These are phyloP conservation scores for Chrysoporthe puriensis DNA, from an alignment of 2,329 filamentous ascomycete species.

Conservation along the genomic window DNA sequence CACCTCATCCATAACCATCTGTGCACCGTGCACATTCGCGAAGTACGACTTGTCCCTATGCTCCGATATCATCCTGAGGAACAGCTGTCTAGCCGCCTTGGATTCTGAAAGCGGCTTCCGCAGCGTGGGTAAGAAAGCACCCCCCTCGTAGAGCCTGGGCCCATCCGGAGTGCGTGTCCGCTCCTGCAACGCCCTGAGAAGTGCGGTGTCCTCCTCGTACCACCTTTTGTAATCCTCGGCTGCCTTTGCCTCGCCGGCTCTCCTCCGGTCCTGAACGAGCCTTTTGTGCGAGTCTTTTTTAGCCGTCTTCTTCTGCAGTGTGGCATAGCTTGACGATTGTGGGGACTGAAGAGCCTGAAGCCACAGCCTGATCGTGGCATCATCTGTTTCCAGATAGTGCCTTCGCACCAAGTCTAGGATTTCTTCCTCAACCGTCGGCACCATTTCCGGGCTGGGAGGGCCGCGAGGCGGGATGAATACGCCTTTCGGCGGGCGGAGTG, in stretches of 20 bases:
- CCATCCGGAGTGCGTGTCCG: neutral
- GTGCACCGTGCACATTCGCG: neutral
- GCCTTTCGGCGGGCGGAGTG: neutral
- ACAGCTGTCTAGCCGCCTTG: neutral
- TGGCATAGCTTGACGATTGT: slow-evolving; percentile 13
- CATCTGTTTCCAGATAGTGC: slow-evolving; percentile 34
- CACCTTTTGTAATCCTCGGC: slow-evolving; percentile 18
- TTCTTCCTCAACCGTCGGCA: slow-evolving; percentile 25
- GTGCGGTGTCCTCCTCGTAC: slow-evolving; percentile 14
- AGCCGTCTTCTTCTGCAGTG: slow-evolving; percentile 8
- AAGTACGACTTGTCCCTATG: neutral
- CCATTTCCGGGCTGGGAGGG: neutral
- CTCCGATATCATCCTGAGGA: neutral
- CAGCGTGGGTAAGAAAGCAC: slow-evolving; percentile 5
- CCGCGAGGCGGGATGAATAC: neutral
- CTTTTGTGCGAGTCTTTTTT: neutral
- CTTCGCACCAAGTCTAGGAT: slow-evolving; percentile 32
- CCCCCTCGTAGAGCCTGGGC: slow-evolving; percentile 17
- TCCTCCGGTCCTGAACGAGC: slow-evolving; percentile 5
- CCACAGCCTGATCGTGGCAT: slow-evolving; percentile 29
- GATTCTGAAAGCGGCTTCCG: neutral
- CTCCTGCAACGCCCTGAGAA: slow-evolving; percentile 6
- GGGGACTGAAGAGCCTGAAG: slow-evolving; percentile 22
- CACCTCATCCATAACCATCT: slow-evolving; percentile 1
- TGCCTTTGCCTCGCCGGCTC: neutral